Evolutionary conservation across 148 eudicot species (phyloP).

Genomic region (Diospyros kaki): DNA sequence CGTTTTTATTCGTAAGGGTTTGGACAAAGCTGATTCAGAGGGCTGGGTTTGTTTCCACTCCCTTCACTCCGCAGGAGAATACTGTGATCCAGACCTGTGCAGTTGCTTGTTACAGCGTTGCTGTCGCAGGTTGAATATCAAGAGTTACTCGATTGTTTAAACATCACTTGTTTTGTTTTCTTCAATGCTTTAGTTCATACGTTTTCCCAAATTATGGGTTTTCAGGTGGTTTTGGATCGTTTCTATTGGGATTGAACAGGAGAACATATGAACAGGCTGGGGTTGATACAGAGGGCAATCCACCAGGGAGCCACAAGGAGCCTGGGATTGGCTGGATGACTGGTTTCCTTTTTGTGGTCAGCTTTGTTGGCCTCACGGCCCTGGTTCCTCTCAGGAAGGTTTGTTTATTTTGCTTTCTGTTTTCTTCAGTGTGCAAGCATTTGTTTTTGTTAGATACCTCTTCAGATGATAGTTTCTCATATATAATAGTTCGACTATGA

Average conservation of each 20-base stretch:
- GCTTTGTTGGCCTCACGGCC: slow-evolving; percentile 72
- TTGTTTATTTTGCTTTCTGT: not conserved
- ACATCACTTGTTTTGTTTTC: not conserved
- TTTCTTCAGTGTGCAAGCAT: not conserved
- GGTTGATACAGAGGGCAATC: slow-evolving; percentile 66
- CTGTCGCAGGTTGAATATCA: slow-evolving; percentile 57
- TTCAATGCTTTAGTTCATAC: not conserved
- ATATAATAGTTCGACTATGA: no score
- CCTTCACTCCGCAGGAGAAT: slow-evolving; percentile 78
- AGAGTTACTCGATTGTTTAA: not conserved
- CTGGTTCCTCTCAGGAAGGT: slow-evolving; percentile 91
- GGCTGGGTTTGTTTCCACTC: slow-evolving; percentile 42
- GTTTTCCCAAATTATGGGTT: not conserved
- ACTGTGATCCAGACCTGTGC: slow-evolving; percentile 83
- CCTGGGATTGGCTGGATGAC: slow-evolving; percentile 81
- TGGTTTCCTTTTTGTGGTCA: slow-evolving; percentile 63
- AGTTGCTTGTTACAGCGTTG: slow-evolving; percentile 78
- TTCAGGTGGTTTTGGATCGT: slow-evolving; percentile 87
- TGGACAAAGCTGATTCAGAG: slow-evolving; percentile 65
- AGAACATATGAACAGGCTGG: slow-evolving; percentile 77
- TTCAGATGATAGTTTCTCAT: no score
- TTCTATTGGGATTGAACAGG: slow-evolving; percentile 68
- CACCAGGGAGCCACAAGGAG: slow-evolving; percentile 54
- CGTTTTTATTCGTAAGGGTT: slow-evolving; percentile 42
- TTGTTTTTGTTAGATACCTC: no score